These are phyloP conservation scores for Aciculoconidium aculeatum DNA, from an alignment of 805 yeast genomes.

Conservation along the genomic window DNA sequence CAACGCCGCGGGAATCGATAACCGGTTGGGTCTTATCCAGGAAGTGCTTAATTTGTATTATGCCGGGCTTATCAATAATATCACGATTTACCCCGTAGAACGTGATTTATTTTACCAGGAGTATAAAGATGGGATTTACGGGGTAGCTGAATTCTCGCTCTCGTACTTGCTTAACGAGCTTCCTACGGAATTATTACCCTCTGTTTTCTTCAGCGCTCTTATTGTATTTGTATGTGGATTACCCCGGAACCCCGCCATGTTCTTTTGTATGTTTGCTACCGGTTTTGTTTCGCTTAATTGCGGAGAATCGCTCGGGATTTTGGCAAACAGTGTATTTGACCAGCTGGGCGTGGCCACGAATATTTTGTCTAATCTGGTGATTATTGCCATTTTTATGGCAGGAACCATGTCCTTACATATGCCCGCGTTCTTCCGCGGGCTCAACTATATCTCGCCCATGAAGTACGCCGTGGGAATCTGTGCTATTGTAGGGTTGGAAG, in stretches of 20 bases:
- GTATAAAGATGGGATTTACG: conserved; percentile 19
- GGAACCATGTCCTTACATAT: conserved; percentile 26
- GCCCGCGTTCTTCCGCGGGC: conserved; percentile 19
- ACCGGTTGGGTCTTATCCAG: conserved; percentile 21
- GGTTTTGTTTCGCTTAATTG: conserved; percentile 15
- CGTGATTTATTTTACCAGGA: conserved; percentile 23
- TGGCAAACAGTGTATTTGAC: conserved; percentile 17
- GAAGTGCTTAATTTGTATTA: conserved; percentile 18
- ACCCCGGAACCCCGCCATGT: conserved; percentile 20
- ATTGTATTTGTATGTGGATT: conserved; percentile 19
- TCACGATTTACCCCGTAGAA: conserved; percentile 19
- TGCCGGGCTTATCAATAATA: conserved; percentile 21
- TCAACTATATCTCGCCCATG: conserved; percentile 20
- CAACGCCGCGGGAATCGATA: conserved; percentile 15
- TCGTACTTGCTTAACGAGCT: conserved; percentile 20
- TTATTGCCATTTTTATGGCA: conserved; percentile 22
- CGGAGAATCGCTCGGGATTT: conserved; percentile 24
- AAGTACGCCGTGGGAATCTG: conserved; percentile 20
- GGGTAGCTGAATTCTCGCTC: conserved; percentile 15
- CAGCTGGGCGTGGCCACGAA: conserved; percentile 22
- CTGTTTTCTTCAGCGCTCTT: conserved; percentile 15
- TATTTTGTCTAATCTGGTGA: conserved; percentile 14
- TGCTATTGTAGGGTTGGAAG: conserved; percentile 16
- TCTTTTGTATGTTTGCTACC: conserved; percentile 14
- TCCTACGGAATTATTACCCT: conserved; percentile 19